Percentiles rank a stretch among this genome's conserved stretches.
These are phyloP conservation scores for Daldinia childiae DNA, from an alignment of 495 filamentous ascomycete species.

Conservation along the genomic window DNA sequence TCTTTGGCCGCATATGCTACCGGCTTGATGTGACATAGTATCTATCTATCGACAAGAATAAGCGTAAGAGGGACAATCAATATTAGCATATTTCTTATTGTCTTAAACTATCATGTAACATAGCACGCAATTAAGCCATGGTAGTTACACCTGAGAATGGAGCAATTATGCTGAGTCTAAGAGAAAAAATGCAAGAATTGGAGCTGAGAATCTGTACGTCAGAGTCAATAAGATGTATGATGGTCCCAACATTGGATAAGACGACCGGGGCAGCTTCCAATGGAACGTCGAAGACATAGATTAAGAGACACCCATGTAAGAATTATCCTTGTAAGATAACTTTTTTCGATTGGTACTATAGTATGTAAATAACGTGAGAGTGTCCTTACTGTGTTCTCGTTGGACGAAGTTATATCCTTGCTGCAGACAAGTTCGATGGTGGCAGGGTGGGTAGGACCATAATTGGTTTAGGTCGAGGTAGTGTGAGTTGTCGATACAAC, in stretches of 20 bases:
- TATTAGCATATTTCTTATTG: background rate
- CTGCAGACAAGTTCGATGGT: slow-evolving; percentile 30
- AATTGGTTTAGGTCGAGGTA: slow-evolving; percentile 23
- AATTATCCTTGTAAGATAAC: slow-evolving; percentile 20
- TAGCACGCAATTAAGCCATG: background rate
- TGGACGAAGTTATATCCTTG: slow-evolving; percentile 27
- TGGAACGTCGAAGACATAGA: slow-evolving; percentile 19
- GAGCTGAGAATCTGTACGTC: slow-evolving; percentile 17
- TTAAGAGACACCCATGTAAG: slow-evolving; percentile 29
- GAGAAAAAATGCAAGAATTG: background rate
- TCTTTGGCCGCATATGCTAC: slow-evolving; percentile 9
- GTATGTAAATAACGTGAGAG: slow-evolving; percentile 14
- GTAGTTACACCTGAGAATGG: background rate
- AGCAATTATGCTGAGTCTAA: background rate
- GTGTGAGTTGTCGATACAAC: slow-evolving; percentile 35
- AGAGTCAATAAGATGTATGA: slow-evolving; percentile 9
- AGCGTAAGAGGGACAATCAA: background rate
- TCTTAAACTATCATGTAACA: background rate
- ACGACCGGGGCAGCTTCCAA: slow-evolving; percentile 9
- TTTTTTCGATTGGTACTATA: slow-evolving; percentile 27
- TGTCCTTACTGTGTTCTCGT: slow-evolving; percentile 13
- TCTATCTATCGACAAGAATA: background rate
- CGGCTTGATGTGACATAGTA: background rate
- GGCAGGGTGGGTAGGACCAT: slow-evolving; percentile 41
- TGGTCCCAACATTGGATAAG: slow-evolving; percentile 1